Percentiles rank a stretch among this genome's conserved stretches.
These are phyloP conservation scores for Thyridium curvatum DNA, from an alignment of 2,329 filamentous ascomycete species.

Conservation along the genomic window DNA sequence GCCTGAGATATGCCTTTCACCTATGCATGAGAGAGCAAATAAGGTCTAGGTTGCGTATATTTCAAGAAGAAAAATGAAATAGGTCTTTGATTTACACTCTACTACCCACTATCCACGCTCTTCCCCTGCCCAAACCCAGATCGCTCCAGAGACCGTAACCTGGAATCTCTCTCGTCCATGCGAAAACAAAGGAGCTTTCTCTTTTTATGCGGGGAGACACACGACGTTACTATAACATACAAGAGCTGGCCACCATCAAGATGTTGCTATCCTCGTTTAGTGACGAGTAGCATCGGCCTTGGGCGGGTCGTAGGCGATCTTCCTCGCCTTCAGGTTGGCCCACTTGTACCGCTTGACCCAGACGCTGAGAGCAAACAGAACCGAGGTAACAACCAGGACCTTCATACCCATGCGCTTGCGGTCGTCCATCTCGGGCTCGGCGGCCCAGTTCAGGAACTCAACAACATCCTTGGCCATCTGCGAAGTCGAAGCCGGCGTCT, in stretches of 20 bases:
- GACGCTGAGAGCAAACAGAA: slow-evolving; percentile 79
- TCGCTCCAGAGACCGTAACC: slow-evolving; percentile 12
- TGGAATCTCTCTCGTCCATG: slow-evolving; percentile 16
- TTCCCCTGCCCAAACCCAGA: slow-evolving; percentile 8
- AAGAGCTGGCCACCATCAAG: slow-evolving; percentile 23
- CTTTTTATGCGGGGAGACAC: slow-evolving; percentile 20
- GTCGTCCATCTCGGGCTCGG: slow-evolving; percentile 98
- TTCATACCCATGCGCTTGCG: slow-evolving; percentile 99
- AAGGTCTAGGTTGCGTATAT: slow-evolving; percentile 20
- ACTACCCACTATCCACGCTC: slow-evolving; percentile 14
- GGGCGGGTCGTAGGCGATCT: slow-evolving; percentile 83
- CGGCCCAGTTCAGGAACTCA: slow-evolving; percentile 98
- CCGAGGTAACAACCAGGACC: slow-evolving; percentile 73
- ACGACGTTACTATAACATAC: slow-evolving; percentile 20
- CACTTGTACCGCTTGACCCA: slow-evolving; percentile 99
- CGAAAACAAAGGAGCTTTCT: slow-evolving; percentile 20
- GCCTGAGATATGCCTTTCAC: no score
- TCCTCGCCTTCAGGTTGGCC: slow-evolving; percentile 90
- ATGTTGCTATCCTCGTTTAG: slow-evolving; percentile 23
- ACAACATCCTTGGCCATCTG: slow-evolving; percentile 99
- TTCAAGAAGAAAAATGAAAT: slow-evolving; percentile 31
- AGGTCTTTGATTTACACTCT: slow-evolving; percentile 42
- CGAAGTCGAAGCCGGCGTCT: slow-evolving; percentile 85
- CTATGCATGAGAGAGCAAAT: no score
- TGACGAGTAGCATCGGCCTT: slow-evolving; percentile 34